Evolutionary conservation across 1,139 yeast species (phyloP), one percentile per base, ranked within the genome.

Genomic region (Candida dubliniensis): DNA sequence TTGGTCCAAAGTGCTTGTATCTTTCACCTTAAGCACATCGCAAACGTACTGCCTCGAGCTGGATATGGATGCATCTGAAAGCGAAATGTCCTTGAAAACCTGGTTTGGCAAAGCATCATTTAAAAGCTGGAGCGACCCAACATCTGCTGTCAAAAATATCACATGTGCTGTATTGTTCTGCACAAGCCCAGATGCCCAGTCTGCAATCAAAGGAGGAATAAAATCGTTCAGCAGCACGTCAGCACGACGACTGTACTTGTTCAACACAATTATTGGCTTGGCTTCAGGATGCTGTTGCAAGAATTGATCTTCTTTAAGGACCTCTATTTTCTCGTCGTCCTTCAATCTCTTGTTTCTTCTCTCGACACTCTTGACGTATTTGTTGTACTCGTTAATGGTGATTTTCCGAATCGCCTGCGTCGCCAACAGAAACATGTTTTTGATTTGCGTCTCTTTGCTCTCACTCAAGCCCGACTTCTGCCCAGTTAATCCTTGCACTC

Each of bases 391-490:
- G 11, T 52, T 45, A 36, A 66, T 59, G 1, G 97, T 89, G 8
- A 89, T 76, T 23, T 78, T 79, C 51, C 91, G 75, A 25, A 93
- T 73, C 0, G 96, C 91, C 54, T 80, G 81, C 15, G 84, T 68
- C 0, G 96, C 77, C 36, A 91, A 78, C 41, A 81, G 77, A 38
- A 93, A 75, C 82, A 93, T 91, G 52, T 84, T 84, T 61, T 87
- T 84, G 51, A 87, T 77, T 60, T 90, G 97, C 0, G 87, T 71
- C 52, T 93, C 98, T 47, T 83, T 83, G 1, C 89, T 73, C 60
- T 93, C 98, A 27, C 95, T 81, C 44, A 93, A 72, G 0, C 98
- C 98, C 1, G 96, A 85, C 58, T 89, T 89, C 61, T 90, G 97
- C 0, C 99, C 99, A 1, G 96, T 90, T 37, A 93, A 61, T 44